Conservation (phyloP, 192 early-diverging fungal genomes). For the Dispira simplex region DNA sequence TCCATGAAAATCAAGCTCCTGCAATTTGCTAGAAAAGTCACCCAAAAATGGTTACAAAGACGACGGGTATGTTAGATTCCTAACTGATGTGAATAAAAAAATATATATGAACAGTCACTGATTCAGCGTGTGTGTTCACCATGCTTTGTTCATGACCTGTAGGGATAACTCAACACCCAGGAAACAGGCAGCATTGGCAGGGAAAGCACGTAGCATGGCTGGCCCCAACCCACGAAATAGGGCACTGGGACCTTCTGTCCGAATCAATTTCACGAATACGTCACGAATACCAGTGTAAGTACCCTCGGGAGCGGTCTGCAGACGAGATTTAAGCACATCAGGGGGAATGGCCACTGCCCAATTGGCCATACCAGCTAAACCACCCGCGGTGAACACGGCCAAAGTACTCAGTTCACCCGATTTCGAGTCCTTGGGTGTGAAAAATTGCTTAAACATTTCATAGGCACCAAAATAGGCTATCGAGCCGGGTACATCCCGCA, state of each 20-base stretch:
- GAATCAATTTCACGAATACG: slow-evolving; percentile 34
- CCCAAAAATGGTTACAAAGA: no score
- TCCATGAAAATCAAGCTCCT: no score
- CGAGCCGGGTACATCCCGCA: slow-evolving; percentile 86
- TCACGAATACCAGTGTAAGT: slow-evolving; percentile 29
- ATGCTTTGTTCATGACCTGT: slow-evolving; percentile 26
- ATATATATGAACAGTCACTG: no score
- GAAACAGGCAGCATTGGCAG: slow-evolving; percentile 76
- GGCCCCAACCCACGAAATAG: slow-evolving; percentile 76
- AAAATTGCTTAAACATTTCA: slow-evolving; percentile 61
- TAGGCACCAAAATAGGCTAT: slow-evolving; percentile 95
- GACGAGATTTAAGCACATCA: slow-evolving; percentile 72
- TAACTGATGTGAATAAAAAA: no score
- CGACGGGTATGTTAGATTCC: no score
- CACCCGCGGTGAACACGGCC: slow-evolving; percentile 87
- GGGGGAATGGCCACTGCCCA: slow-evolving; percentile 68
- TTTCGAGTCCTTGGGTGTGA: slow-evolving; percentile 46
- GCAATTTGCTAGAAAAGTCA: no score
- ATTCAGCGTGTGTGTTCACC: slow-evolving; percentile 13
- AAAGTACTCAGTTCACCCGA: slow-evolving; percentile 61
- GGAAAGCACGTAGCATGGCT: slow-evolving; percentile 67
- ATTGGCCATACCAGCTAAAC: slow-evolving; percentile 97
- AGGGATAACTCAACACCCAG: slow-evolving; percentile 35
- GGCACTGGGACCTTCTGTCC: slow-evolving; percentile 36
- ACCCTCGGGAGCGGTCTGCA: slow-evolving; percentile 46